Base-by-base conservation (phyloP, 1,139 yeast genomes). In the Meyerozyma sp. region DNA sequence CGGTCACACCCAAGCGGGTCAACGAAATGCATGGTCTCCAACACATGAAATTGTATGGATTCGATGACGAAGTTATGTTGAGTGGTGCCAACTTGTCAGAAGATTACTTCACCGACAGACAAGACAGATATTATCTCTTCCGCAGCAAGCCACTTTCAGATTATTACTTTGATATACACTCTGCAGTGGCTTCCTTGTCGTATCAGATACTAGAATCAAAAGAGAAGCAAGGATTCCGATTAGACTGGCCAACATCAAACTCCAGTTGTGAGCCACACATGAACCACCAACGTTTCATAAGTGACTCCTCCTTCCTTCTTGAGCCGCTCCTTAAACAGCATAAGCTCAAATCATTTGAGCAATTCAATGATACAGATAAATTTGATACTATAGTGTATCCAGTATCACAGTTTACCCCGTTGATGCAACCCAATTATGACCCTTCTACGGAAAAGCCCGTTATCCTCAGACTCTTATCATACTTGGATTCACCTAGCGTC, bases 41-140 rank as follows among this genome's bases (percentile, higher is more conserved):
- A 63, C 99, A 93, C 61, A 94, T 93, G 98, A 93, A 93, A 62
- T 75, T 94, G 35, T 93, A 93, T 59, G 98, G 98, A 1, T 82
- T 90, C 57, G 99, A 93, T 61, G 82, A 90, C 55, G 96, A 90
- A 58, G 81, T 93, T 42, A 77, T 94, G 16, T 71, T 94, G 40
- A 80, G 89, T 18, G 99, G 98, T 3, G 98, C 98, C 4, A 93
- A 93, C 57, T 71, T 93, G 44, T 88, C 96, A 0, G 70, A 79
- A 36, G 98, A 93, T 63, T 93, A 93, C 63, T 93, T 94, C 63
- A 86, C 95, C n/a, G 84, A 93, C 61, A 79, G 99, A 53, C 98
- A 93, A 61, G 99, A 93, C 62, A 71, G 99, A 40, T 94, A 94
- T 62, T 85, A 90, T 54, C 45, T 85, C 20, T 87, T 93, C 63